These are phyloP conservation scores for Podospora pseudopauciseta DNA, from an alignment of 495 filamentous ascomycete genomes.

Conservation along the genomic window DNA sequence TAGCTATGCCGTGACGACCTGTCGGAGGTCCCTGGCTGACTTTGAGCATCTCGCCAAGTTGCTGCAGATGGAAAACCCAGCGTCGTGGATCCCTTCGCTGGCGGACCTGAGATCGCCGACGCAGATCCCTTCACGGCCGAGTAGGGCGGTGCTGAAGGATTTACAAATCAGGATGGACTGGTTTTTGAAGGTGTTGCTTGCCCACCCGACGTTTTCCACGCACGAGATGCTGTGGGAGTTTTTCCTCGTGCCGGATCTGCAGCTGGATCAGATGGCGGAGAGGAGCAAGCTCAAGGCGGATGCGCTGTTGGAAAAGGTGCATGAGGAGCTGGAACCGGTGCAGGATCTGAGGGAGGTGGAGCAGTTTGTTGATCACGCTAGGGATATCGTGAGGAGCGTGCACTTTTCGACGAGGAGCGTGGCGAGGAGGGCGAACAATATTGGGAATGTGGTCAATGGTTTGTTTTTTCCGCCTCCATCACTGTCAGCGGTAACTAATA, in stretches of 20 bases:
- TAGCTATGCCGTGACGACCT: constrained; percentile 89
- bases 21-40: constrained; percentile 80
- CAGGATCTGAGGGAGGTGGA: constrained; percentile 90
- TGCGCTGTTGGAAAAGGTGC: constrained; percentile 73
- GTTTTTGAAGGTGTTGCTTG: constrained; percentile 79
- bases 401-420: constrained; percentile 77
- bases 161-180: constrained; percentile 82
- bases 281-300: constrained; percentile 82
- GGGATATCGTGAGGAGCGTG: constrained; percentile 80
- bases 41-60: constrained; percentile 89
- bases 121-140: constrained; percentile 88
- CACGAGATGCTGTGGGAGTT: constrained; percentile 99
- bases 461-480: constrained; percentile 32
- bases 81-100: constrained; percentile 86
- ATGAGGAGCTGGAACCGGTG: constrained; percentile 80
- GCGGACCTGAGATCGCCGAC: constrained; percentile 80
- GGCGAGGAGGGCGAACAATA: constrained; percentile 62
- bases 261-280: constrained; percentile 84
- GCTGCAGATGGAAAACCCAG: constrained; percentile 87
- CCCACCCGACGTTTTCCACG: constrained; percentile 89
- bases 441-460: constrained; percentile 57
- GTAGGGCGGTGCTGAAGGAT: constrained; percentile 79
- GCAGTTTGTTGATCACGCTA: constrained; percentile 82
- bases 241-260: constrained; percentile 92
- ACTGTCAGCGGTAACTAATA: constrained; percentile 40